Percentiles rank a stretch among this genome's conserved stretches.
phyloP scores from a whole-genome alignment of 257 asterid species.

The Fraxinus americana region DNA sequence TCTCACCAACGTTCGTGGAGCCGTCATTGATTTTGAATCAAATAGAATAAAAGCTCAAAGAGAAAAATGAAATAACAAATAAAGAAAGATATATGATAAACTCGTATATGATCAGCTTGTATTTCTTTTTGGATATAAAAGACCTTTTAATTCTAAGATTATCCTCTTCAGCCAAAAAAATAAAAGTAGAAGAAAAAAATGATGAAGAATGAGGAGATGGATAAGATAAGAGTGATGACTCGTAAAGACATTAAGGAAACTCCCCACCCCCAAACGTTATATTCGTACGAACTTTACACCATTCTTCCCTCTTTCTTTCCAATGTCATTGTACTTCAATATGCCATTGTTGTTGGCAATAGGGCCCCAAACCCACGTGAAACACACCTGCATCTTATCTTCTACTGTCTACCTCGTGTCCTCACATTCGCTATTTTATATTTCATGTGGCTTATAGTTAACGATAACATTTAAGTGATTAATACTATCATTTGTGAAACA shows the following conservation, averaged over 20 bases:
- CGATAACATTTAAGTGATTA: no score
- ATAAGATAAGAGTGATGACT: conserved; percentile 2
- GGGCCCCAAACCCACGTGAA: neutral
- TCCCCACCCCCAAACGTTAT: neutral
- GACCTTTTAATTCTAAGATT: neutral
- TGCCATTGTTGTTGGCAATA: neutral
- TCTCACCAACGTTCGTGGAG: no score
- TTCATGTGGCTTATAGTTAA: no score
- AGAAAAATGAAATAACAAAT: no score
- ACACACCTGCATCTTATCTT: neutral
- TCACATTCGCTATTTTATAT: neutral
- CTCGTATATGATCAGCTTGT: no score
- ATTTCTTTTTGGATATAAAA: no score
- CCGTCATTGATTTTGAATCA: no score
- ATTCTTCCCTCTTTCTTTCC: neutral
- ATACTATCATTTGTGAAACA: no score
- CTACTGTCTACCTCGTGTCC: neutral
- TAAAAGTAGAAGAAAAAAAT: neutral
- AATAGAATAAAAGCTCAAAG: no score
- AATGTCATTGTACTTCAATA: neutral
- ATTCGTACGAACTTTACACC: neutral
- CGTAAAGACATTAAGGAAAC: neutral
- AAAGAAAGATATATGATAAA: no score
- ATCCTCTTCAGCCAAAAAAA: neutral
- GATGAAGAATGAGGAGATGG: neutral